phyloP scores from a whole-genome alignment of 23 red algal genomes.

The Agarophyton chilense region DNA sequence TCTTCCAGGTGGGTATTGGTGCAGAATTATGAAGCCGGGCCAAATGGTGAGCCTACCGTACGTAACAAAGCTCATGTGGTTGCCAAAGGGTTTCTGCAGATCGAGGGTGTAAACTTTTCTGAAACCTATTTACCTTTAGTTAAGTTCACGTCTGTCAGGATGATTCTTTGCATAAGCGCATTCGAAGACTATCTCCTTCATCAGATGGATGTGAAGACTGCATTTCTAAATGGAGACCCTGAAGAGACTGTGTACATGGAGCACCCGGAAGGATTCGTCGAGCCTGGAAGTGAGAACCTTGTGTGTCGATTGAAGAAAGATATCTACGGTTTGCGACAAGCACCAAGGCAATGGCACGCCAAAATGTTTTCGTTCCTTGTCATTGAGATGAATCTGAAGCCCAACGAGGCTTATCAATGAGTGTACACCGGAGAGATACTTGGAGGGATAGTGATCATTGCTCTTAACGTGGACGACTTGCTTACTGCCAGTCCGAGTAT shows the following conservation, averaged over 20 bases:
- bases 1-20: slow-evolving; percentile 26
- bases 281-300: background rate
- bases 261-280: slow-evolving; percentile 35
- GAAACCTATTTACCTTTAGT: slow-evolving; percentile 54
- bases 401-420: slow-evolving; percentile 38
- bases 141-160: slow-evolving; percentile 33
- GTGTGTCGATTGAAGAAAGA: slow-evolving; percentile 43
- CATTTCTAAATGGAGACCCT: slow-evolving; percentile 54
- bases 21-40: slow-evolving; percentile 24
- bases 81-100: slow-evolving; percentile 4
- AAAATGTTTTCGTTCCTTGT: slow-evolving; percentile 20
- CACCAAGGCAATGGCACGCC: slow-evolving; percentile 22
- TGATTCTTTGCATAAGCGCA: slow-evolving; percentile 7
- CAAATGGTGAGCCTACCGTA: background rate
- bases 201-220: slow-evolving; percentile 52
- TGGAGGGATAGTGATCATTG: slow-evolving; percentile 31
- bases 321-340: slow-evolving; percentile 38
- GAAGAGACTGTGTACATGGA: slow-evolving; percentile 57
- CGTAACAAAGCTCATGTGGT: slow-evolving; percentile 57
- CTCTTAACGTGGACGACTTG: slow-evolving; percentile 22
- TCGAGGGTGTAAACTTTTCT: slow-evolving; percentile 33
- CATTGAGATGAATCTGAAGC: background rate
- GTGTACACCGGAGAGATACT: slow-evolving; percentile 36
- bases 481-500: slow-evolving; percentile 30
- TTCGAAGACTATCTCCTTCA: background rate